Evolutionary conservation across 305 asterid genomes (phyloP).

Genomic region (Fraxinus sp.): DNA sequence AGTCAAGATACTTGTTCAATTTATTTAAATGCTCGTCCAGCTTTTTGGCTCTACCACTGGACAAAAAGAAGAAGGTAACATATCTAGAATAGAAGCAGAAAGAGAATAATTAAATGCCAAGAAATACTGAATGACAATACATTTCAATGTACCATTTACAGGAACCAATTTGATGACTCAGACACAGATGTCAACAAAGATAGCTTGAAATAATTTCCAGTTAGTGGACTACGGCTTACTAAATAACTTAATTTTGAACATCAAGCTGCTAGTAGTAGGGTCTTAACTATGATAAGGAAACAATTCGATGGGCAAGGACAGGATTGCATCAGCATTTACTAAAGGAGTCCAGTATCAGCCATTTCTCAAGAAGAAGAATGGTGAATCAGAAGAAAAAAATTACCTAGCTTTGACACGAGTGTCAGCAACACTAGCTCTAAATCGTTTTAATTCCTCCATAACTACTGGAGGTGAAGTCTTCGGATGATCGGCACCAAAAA

Average conservation of each 20-base stretch:
- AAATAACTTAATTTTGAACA: not conserved
- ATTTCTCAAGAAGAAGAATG: slow-evolving; percentile 11
- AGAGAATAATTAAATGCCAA: slow-evolving; percentile 6
- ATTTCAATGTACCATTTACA: slow-evolving; percentile 12
- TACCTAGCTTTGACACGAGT: slow-evolving; percentile 72
- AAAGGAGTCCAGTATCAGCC: not conserved
- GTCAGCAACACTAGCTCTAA: slow-evolving; percentile 61
- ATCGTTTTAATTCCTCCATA: slow-evolving; percentile 67
- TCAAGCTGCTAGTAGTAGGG: not conserved
- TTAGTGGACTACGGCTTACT: not conserved
- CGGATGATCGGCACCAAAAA: slow-evolving; percentile 53
- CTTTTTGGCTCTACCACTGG: slow-evolving; percentile 75
- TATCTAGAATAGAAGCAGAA: slow-evolving; percentile 26
- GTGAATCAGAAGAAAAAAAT: slow-evolving; percentile 6
- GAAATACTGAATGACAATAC: not conserved
- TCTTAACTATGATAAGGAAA: not conserved
- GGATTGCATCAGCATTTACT: not conserved
- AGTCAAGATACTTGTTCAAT: slow-evolving; percentile 57
- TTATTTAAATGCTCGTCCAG: slow-evolving; percentile 67
- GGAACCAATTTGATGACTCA: slow-evolving; percentile 9
- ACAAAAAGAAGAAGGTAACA: slow-evolving; percentile 32
- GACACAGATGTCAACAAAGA: not conserved
- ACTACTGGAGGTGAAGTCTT: slow-evolving; percentile 62
- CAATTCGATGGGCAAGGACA: not conserved
- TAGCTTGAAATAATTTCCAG: not conserved